Evolutionary conservation across 768 basidiomycete genomes (phyloP).

Genomic region (Infundibulicybe gibba): DNA sequence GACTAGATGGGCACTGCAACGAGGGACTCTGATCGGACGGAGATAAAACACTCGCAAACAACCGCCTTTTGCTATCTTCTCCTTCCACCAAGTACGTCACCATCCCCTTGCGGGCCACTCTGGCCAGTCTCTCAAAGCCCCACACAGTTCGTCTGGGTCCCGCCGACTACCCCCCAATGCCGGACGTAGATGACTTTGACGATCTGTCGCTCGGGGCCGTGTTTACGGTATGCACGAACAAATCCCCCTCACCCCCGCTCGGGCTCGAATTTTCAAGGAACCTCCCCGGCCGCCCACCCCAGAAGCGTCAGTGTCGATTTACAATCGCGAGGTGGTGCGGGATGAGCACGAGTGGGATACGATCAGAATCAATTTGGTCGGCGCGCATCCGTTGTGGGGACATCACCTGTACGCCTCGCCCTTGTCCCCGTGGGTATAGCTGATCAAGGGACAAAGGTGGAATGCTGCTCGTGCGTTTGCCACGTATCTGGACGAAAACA

Average conservation of each 20-base stretch:
- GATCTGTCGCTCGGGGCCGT: slow-evolving; percentile 37
- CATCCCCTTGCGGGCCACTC: too few species aligned
- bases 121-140: too few species aligned
- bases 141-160: too few species aligned
- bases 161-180: slow-evolving; percentile 5
- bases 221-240: slow-evolving; percentile 43
- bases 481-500: slow-evolving; percentile 58
- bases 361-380: slow-evolving; percentile 67
- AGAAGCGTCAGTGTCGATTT: slow-evolving; percentile 50
- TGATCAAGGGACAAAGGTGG: slow-evolving; percentile 48
- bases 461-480: slow-evolving; percentile 76
- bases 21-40: too few species aligned
- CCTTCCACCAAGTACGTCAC: too few species aligned
- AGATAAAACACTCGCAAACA: too few species aligned
- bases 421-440: neutral
- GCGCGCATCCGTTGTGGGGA: slow-evolving; percentile 79
- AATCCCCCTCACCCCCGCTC: neutral
- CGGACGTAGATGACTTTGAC: slow-evolving; percentile 26
- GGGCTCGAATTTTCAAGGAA: slow-evolving; percentile 38
- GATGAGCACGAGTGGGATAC: slow-evolving; percentile 28
- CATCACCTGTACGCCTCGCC: slow-evolving; percentile 60
- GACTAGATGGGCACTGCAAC: too few species aligned
- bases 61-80: too few species aligned
- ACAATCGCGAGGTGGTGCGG: slow-evolving; percentile 31
- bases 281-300: slow-evolving; percentile 66